Percentiles rank a stretch among this genome's conserved stretches.
phyloP scores from a whole-genome alignment of 768 basidiomycete species.

The Suillus spraguei region DNA sequence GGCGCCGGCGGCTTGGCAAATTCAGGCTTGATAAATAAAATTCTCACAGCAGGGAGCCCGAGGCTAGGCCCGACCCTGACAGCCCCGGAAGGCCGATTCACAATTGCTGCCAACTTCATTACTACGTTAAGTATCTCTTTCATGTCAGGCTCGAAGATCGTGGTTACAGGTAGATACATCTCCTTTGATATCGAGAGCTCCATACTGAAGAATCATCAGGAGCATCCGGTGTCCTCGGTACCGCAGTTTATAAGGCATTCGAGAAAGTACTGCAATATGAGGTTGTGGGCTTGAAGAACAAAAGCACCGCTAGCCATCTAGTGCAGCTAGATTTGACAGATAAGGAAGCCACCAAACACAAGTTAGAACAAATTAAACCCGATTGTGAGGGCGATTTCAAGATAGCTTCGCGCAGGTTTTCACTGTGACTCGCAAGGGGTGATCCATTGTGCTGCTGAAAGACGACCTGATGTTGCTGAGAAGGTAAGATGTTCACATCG shows the following conservation, averaged over 20 bases:
- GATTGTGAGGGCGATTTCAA: conserved; percentile 54
- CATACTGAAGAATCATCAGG: conserved; percentile 46
- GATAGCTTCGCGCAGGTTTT: conserved; percentile 1
- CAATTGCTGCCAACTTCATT: neutral
- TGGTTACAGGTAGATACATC: conserved; percentile 54
- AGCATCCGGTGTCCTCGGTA: conserved; percentile 89
- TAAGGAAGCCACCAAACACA: conserved; percentile 48
- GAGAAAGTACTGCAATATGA: conserved; percentile 37
- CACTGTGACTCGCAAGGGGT: conserved; percentile 54
- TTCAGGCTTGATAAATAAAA: neutral
- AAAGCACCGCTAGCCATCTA: conserved; percentile 57
- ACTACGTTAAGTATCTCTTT: neutral
- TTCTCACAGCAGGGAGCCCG: neutral
- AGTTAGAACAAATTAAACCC: conserved; percentile 62
- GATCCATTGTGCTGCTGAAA: conserved; percentile 94
- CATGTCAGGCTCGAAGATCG: conserved; percentile 39
- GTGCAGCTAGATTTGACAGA: conserved; percentile 72
- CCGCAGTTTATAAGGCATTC: conserved; percentile 75
- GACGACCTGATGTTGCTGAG: conserved; percentile 91
- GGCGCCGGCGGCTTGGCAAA: neutral
- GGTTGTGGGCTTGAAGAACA: conserved; percentile 73
- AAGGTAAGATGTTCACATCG: conserved; percentile 50
- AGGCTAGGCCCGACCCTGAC: neutral
- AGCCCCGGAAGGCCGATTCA: neutral
- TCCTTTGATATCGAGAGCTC: neutral